These are phyloP conservation scores for Diaporthe ampelina DNA, from an alignment of 2,329 filamentous ascomycete species.

Conservation along the genomic window DNA sequence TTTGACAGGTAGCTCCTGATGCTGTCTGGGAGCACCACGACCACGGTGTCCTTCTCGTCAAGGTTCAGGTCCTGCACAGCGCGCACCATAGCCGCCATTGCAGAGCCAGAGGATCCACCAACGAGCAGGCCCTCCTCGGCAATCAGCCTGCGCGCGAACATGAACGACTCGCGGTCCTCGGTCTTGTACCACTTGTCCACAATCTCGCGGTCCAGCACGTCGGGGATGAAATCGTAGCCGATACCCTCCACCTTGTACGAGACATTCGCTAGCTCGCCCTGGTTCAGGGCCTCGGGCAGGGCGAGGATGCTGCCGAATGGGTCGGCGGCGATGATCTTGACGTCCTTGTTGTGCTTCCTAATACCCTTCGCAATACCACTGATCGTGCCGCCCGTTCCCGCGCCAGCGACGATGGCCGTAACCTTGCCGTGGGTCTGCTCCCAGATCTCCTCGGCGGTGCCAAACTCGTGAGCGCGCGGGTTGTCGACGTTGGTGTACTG, in stretches of 20 bases:
- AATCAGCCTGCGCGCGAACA: conserved; percentile 90
- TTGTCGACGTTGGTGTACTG: conserved; percentile 96
- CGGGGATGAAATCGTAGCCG: conserved; percentile 97
- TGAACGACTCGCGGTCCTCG: conserved; percentile 90
- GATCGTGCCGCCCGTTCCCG: conserved; percentile 95
- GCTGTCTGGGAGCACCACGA: conserved; percentile 93
- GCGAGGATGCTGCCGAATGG: conserved; percentile 93
- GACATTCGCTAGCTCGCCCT: conserved; percentile 79
- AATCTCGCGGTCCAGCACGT: conserved; percentile 84
- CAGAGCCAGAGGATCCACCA: conserved; percentile 93
- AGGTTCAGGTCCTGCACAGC: conserved; percentile 84
- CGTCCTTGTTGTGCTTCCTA: conserved; percentile 84
- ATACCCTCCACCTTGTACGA: conserved; percentile 99
- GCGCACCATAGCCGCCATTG: conserved; percentile 84
- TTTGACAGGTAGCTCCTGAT: conserved; percentile 98
- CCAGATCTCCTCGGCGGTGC: conserved; percentile 98
- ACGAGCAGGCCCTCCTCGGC: conserved; percentile 94
- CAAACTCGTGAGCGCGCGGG: conserved; percentile 91
- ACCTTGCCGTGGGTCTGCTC: conserved; percentile 87
- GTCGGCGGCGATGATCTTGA: conserved; percentile 94
- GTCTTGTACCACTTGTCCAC: conserved; percentile 99
- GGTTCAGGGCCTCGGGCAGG: conserved; percentile 83
- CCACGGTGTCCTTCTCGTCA: conserved; percentile 86
- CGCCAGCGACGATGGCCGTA: conserved; percentile 88
- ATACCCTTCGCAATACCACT: conserved; percentile 89